Percentiles rank a stretch among this genome's conserved stretches.
Evolutionary conservation across 2,329 filamentous ascomycete species (phyloP).

Genomic region (Clonostachys rosea): DNA sequence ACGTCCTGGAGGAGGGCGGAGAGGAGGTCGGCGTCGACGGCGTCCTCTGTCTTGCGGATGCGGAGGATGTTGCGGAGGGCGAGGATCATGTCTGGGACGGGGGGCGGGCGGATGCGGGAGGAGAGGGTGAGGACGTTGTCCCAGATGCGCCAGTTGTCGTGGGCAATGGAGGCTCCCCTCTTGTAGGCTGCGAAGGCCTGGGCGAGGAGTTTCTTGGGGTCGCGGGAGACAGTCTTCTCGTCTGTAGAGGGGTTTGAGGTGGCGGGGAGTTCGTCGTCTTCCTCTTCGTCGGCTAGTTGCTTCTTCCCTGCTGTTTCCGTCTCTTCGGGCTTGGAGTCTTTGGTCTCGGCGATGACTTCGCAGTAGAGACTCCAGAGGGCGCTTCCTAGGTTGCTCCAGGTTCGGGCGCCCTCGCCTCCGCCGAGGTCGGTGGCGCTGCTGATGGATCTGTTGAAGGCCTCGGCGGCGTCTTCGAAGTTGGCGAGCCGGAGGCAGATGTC

Average conservation of each 20-base stretch:
- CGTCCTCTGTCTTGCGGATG: conserved; percentile 72
- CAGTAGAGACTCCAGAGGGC: conserved; percentile 69
- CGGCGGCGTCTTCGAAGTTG: conserved; percentile 72
- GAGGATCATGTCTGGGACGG: conserved; percentile 69
- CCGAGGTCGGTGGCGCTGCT: conserved; percentile 52
- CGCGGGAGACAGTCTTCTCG: conserved; percentile 20
- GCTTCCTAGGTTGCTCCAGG: conserved; percentile 91
- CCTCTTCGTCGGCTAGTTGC: conserved; percentile 13
- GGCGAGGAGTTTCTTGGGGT: conserved; percentile 58
- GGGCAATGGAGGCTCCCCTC: conserved; percentile 75
- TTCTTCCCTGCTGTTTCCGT: conserved; percentile 4
- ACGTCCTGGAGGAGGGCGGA: conserved; percentile 68
- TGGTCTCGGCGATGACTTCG: conserved; percentile 34
- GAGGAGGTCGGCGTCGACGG: conserved; percentile 71
- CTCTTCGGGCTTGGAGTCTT: conserved; percentile 12
- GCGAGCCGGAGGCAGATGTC: conserved; percentile 79
- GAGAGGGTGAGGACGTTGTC: conserved; percentile 91
- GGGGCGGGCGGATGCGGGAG: conserved; percentile 69
- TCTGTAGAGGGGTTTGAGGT: background rate
- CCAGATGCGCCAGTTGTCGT: conserved; percentile 91
- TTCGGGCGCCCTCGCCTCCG: conserved; percentile 85
- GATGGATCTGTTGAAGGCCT: conserved; percentile 80
- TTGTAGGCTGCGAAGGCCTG: conserved; percentile 85
- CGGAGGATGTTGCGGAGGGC: conserved; percentile 73
- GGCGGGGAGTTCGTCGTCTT: conserved; percentile 17